Conservation (phyloP, 768 basidiomycete genomes). For the Suillus sp. region DNA sequence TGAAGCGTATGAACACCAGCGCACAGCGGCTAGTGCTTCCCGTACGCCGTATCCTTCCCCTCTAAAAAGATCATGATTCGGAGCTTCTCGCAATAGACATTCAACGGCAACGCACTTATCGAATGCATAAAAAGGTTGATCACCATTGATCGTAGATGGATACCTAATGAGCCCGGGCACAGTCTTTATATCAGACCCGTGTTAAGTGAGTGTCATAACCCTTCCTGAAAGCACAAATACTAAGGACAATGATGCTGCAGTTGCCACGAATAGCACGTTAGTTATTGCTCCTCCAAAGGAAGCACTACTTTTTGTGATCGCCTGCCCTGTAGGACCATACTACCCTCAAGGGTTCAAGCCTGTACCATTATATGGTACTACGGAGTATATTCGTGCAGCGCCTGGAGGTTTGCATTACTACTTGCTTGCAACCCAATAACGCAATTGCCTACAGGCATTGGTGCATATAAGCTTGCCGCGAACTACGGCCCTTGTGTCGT, state of each 20-base stretch:
- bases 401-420: conserved; percentile 62
- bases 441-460: conserved; percentile 58
- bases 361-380: conserved; percentile 81
- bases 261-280: conserved; percentile 60
- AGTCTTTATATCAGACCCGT: conserved; percentile 91
- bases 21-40: conserved; percentile 78
- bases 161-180: conserved; percentile 84
- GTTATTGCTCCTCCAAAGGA: conserved; percentile 61
- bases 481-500: conserved; percentile 89
- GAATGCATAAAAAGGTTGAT: conserved; percentile 87
- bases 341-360: conserved; percentile 90
- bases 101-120: conserved; percentile 72
- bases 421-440: background rate
- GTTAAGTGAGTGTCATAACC: conserved; percentile 45
- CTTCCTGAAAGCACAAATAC: conserved; percentile 10
- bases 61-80: conserved; percentile 1
- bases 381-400: conserved; percentile 79
- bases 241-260: conserved; percentile 40
- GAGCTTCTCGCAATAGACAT: conserved; percentile 49
- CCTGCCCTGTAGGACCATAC: conserved; percentile 73
- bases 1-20: conserved; percentile 91
- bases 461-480: conserved; percentile 83
- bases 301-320: conserved; percentile 69
- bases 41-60: conserved; percentile 40
- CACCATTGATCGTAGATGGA: conserved; percentile 84